phyloP scores from a whole-genome alignment of 768 basidiomycete species.

The Boletus patriciae region DNA sequence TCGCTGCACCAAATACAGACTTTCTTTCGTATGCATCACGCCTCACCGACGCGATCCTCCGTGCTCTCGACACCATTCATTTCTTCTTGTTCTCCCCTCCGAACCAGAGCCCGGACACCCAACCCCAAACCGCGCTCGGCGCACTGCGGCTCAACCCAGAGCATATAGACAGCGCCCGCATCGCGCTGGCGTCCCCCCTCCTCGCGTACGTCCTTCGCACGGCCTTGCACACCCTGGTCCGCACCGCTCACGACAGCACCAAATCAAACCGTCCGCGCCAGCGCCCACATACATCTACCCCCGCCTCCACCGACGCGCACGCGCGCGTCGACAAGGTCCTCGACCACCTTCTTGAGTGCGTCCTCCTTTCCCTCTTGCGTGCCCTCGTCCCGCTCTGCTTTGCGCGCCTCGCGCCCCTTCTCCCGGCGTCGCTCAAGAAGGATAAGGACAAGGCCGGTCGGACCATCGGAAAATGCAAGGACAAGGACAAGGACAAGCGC shows the following conservation, averaged over 20 bases:
- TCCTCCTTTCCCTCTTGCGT: constrained; percentile 24
- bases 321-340: constrained; percentile 14
- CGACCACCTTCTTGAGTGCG: constrained; percentile 16
- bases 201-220: constrained; percentile 23
- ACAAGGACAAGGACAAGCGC: constrained; percentile 4
- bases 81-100: constrained; percentile 21
- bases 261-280: constrained; percentile 16
- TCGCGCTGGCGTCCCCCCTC: constrained; percentile 25
- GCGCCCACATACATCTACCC: background rate
- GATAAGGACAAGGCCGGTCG: constrained; percentile 4
- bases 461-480: constrained; percentile 1
- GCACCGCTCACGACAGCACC: constrained; percentile 5
- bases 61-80: constrained; percentile 16
- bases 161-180: constrained; percentile 17
- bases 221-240: constrained; percentile 20
- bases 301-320: background rate
- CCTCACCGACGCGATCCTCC: constrained; percentile 23
- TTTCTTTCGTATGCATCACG: constrained; percentile 3
- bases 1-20: constrained; percentile 11
- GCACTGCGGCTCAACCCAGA: constrained; percentile 1
- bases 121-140: background rate
- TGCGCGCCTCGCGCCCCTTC: constrained; percentile 15
- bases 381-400: constrained; percentile 22
- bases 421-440: constrained; percentile 4
- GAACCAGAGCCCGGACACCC: background rate